These are phyloP conservation scores for Cyanidiococcus yangmingshanensis DNA, from an alignment of 23 red algal species.

Conservation along the genomic window DNA sequence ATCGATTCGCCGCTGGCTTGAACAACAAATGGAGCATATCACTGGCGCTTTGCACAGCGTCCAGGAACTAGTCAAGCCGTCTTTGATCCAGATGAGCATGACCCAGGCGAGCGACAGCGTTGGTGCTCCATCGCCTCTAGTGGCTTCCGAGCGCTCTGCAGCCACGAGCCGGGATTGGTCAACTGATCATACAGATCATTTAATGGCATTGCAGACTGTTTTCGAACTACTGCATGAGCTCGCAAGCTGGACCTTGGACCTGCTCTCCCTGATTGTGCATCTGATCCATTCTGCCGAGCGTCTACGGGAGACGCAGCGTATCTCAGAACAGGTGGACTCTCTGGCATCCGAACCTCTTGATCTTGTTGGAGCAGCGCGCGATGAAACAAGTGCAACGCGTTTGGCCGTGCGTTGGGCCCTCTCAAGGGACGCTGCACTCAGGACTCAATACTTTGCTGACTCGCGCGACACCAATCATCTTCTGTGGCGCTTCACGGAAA, in stretches of 20 bases:
- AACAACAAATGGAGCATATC: background rate
- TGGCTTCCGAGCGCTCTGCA: too few relatives aligned
- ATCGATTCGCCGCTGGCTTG: background rate
- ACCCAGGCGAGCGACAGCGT: too few relatives aligned
- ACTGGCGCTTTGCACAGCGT: background rate
- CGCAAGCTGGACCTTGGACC: background rate
- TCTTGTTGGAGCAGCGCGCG: background rate
- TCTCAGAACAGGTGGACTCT: background rate
- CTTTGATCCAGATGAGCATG: too few relatives aligned
- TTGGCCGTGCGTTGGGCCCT: background rate
- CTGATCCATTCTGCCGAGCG: background rate
- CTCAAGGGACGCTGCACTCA: background rate
- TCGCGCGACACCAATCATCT: background rate
- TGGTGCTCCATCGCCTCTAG: too few relatives aligned
- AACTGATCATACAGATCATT: too few relatives aligned
- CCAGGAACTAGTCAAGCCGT: background rate
- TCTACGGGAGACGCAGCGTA: background rate
- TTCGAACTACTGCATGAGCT: background rate
- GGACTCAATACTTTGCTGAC: background rate
- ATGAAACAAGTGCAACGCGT: background rate
- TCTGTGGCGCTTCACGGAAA: background rate
- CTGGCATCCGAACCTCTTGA: background rate
- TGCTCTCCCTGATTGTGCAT: background rate
- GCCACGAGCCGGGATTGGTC: too few relatives aligned
- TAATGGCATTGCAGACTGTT: background rate